These are phyloP conservation scores for Microbotryum saponariae DNA, from an alignment of 1,284 basidiomycete species.

Conservation along the genomic window DNA sequence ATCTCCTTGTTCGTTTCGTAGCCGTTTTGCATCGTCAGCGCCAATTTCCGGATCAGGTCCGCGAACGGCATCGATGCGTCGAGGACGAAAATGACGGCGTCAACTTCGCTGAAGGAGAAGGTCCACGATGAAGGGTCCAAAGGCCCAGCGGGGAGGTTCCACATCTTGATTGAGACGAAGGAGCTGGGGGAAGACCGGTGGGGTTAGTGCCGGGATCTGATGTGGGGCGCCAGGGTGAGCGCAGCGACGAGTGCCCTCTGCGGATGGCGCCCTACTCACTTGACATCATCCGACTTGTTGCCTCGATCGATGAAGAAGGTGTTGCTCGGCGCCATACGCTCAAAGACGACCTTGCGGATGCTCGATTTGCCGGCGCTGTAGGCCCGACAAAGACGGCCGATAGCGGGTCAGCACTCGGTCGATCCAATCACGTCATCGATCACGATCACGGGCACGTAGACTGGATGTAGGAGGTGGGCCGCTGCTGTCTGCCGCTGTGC, in stretches of 20 bases:
- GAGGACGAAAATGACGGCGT: slow-evolving; percentile 78
- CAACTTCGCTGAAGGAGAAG: slow-evolving; percentile 35
- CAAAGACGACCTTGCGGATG: slow-evolving; percentile 83
- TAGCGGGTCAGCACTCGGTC: background rate
- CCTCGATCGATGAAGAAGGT: slow-evolving; percentile 88
- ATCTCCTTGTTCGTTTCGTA: slow-evolving; percentile 66
- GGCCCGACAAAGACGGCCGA: background rate
- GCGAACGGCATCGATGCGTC: slow-evolving; percentile 70
- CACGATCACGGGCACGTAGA: background rate
- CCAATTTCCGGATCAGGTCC: slow-evolving; percentile 35
- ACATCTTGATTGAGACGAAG: slow-evolving; percentile 84
- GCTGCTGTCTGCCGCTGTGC: too few relatives aligned
- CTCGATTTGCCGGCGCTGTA: slow-evolving; percentile 84
- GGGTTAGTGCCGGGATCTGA: background rate
- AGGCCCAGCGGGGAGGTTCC: slow-evolving; percentile 81
- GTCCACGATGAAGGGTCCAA: slow-evolving; percentile 65
- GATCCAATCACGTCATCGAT: background rate
- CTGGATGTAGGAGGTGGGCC: background rate
- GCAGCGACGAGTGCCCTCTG: slow-evolving; percentile 15
- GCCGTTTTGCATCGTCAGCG: slow-evolving; percentile 39
- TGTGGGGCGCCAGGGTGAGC: slow-evolving; percentile 5
- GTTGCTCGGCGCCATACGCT: slow-evolving; percentile 71
- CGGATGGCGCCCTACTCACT: slow-evolving; percentile 53
- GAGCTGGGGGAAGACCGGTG: slow-evolving; percentile 50
- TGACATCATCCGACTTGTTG: slow-evolving; percentile 64